Conservation (phyloP, 345 rosid species). For the Sisymbrium altissimum region DNA sequence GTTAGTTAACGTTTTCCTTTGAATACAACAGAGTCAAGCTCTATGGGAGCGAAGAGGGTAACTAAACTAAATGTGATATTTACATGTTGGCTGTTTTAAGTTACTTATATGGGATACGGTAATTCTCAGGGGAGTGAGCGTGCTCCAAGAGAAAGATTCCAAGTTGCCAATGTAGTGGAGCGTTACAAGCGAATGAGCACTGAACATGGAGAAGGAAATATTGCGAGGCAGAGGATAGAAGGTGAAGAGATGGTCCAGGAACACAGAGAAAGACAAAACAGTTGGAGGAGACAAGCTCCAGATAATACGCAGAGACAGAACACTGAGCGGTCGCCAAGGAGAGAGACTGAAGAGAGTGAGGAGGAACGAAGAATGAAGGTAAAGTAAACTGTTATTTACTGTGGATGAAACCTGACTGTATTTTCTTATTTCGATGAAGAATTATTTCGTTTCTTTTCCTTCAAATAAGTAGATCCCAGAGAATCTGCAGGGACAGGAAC, state of each 20-base stretch:
- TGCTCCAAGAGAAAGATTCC: background rate
- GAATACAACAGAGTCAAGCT: background rate
- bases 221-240: too few species aligned
- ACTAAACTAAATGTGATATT: background rate
- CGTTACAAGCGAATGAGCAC: too few species aligned
- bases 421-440: too few species aligned
- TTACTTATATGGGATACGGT: background rate
- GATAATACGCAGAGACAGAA: background rate
- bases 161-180: background rate
- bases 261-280: background rate
- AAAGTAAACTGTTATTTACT: background rate
- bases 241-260: background rate
- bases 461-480: too few species aligned
- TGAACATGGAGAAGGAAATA: too few species aligned
- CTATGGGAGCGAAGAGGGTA: background rate
- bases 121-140: background rate
- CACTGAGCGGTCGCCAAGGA: background rate
- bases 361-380: background rate
- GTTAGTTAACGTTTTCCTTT: too few species aligned
- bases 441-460: too few species aligned
- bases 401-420: background rate
- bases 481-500: too few species aligned
- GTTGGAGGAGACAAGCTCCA: background rate
- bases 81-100: background rate
- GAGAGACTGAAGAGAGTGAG: background rate